phyloP scores from a whole-genome alignment of 2,329 filamentous ascomycete species.

The Pseudogymnoascus sp. region DNA sequence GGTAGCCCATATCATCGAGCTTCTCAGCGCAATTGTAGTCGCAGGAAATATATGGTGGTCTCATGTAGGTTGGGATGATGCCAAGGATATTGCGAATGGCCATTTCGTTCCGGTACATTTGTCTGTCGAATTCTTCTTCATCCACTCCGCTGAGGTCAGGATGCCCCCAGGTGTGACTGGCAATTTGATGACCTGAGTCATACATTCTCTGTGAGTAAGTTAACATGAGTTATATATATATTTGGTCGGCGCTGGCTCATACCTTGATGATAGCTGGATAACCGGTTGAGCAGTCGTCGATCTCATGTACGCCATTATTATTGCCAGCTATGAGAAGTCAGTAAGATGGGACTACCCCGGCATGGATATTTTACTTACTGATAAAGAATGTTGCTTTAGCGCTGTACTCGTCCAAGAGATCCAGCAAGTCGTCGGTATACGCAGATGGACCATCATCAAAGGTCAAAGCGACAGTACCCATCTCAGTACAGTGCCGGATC shows the following conservation, averaged over 20 bases:
- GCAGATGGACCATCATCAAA: slow-evolving; percentile 60
- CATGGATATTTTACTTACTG: slow-evolving; percentile 11
- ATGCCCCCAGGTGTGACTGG: slow-evolving; percentile 51
- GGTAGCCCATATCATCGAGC: slow-evolving; percentile 38
- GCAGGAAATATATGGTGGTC: slow-evolving; percentile 41
- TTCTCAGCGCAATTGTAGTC: slow-evolving; percentile 31
- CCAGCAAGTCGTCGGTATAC: slow-evolving; percentile 55
- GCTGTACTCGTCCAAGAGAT: slow-evolving; percentile 51
- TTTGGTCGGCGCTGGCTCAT: neutral
- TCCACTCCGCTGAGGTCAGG: slow-evolving; percentile 40
- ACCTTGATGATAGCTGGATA: slow-evolving; percentile 43
- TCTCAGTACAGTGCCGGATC: slow-evolving; percentile 38
- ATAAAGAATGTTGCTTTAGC: slow-evolving; percentile 56
- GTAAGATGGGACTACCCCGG: neutral
- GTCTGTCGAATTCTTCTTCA: slow-evolving; percentile 36
- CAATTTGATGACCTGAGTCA: slow-evolving; percentile 50
- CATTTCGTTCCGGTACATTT: slow-evolving; percentile 48
- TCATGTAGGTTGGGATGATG: slow-evolving; percentile 48
- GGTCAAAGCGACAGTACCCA: slow-evolving; percentile 57
- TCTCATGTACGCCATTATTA: slow-evolving; percentile 48
- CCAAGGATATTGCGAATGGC: slow-evolving; percentile 49
- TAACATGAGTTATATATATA: neutral
- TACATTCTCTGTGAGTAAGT: slow-evolving; percentile 14
- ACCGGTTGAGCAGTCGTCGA: slow-evolving; percentile 41
- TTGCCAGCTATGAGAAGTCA: slow-evolving; percentile 34